Evolutionary conservation across 1,284 basidiomycete genomes (phyloP).

Genomic region (Sanghuangporus weigelae): DNA sequence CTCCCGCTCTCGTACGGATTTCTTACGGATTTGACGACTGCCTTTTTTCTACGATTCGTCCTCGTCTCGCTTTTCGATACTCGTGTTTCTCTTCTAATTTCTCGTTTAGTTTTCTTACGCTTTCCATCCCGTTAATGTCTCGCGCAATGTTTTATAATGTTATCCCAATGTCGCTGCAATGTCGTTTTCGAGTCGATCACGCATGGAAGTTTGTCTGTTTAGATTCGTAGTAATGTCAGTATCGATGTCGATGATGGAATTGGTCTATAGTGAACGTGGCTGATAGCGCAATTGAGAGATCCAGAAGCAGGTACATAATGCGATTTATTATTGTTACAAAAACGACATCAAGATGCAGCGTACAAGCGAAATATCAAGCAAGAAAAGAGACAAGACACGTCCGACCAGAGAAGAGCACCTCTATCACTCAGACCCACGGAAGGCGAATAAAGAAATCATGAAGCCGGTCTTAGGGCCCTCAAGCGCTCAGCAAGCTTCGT

Average conservation of each 20-base stretch:
- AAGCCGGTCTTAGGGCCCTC: constrained; percentile 74
- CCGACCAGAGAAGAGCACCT: background rate
- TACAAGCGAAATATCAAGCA: background rate
- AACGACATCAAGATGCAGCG: background rate
- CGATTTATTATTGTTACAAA: background rate
- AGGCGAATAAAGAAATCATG: constrained; percentile 32
- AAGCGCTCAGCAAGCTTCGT: constrained; percentile 75
- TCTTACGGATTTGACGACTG: background rate
- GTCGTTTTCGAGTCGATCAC: background rate
- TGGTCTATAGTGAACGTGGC: background rate
- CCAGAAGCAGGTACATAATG: background rate
- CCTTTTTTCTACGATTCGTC: background rate
- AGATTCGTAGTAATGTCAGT: background rate
- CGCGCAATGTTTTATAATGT: constrained; percentile 1
- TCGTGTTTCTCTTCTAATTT: background rate
- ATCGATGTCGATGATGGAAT: background rate
- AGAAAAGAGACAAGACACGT: background rate
- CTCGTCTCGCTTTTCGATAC: background rate
- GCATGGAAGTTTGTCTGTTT: background rate
- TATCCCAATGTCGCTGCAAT: background rate
- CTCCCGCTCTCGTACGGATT: background rate
- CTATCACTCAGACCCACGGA: background rate
- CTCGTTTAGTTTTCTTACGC: background rate
- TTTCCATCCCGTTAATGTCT: background rate
- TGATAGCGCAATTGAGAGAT: background rate